Percentiles rank a stretch among this genome's conserved stretches.
phyloP scores from a whole-genome alignment of 805 yeast species.

The Schwanniomyces vanrijiae region DNA sequence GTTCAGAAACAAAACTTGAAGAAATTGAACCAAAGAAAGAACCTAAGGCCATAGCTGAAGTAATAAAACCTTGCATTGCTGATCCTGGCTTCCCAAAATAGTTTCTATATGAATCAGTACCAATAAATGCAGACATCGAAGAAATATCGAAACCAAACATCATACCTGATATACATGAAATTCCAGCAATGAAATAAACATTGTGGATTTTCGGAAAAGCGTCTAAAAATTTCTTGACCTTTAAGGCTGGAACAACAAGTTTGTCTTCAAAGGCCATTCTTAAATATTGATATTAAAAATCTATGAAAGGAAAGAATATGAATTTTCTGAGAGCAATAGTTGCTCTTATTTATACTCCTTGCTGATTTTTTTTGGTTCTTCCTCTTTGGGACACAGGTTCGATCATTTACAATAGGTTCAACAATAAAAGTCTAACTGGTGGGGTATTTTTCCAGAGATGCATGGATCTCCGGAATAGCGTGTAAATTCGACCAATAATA shows the following conservation, averaged over 20 bases:
- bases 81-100: slow-evolving; percentile 54
- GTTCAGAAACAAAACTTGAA: slow-evolving; percentile 19
- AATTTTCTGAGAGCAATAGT: background rate
- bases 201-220: slow-evolving; percentile 46
- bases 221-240: slow-evolving; percentile 30
- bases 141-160: slow-evolving; percentile 77
- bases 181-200: slow-evolving; percentile 51
- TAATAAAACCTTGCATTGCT: slow-evolving; percentile 64
- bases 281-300: background rate
- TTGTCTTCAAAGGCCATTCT: slow-evolving; percentile 36
- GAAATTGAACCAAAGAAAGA: slow-evolving; percentile 21
- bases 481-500: background rate
- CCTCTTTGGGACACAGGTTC: background rate
- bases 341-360: background rate
- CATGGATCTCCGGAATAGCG: background rate
- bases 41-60: slow-evolving; percentile 54
- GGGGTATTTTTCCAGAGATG: background rate
- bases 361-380: background rate
- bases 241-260: slow-evolving; percentile 31
- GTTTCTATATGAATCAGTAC: slow-evolving; percentile 38
- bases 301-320: background rate
- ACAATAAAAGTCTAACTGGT: background rate
- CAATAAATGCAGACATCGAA: slow-evolving; percentile 65
- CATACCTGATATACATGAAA: slow-evolving; percentile 65
- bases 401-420: background rate